These are phyloP conservation scores for Aegilops longissima DNA, from an alignment of 176 grass and related monocot genomes.

Conservation along the genomic window DNA sequence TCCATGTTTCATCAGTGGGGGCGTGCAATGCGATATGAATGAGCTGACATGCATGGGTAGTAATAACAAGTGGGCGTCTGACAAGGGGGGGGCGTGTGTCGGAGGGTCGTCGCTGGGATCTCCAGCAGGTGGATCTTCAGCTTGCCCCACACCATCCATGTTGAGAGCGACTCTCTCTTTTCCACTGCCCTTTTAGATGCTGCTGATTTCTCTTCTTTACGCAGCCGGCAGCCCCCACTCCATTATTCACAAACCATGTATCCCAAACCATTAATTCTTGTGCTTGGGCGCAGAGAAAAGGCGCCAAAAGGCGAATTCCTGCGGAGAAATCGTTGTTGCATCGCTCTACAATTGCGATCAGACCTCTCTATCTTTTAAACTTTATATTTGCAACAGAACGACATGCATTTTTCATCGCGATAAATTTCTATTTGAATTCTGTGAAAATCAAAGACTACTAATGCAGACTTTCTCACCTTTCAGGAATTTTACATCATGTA, in stretches of 20 bases:
- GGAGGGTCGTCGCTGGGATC: conserved; percentile 16
- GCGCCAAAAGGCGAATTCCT: not conserved
- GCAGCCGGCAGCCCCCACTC: conserved; percentile 5
- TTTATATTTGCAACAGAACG: not conserved
- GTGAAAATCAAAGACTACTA: not conserved
- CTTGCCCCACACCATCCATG: conserved; percentile 20
- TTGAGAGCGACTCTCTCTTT: not conserved
- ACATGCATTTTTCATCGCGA: not conserved
- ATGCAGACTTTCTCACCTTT: too few relatives aligned
- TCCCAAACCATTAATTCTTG: not conserved
- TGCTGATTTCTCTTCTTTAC: conserved; percentile 1
- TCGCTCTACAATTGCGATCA: not conserved
- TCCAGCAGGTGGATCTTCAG: conserved; percentile 33
- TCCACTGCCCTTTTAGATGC: not conserved
- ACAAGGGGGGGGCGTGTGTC: not conserved
- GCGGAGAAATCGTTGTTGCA: not conserved
- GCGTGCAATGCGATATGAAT: not conserved
- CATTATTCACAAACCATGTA: not conserved
- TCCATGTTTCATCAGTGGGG: not conserved
- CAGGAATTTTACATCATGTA: not conserved
- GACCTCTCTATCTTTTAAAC: not conserved
- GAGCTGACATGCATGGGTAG: not conserved
- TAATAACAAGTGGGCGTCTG: not conserved
- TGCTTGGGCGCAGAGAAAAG: not conserved
- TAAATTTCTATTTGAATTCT: not conserved